Base-by-base conservation (phyloP, 1,284 basidiomycete species). In the Peniophora sp. region DNA sequence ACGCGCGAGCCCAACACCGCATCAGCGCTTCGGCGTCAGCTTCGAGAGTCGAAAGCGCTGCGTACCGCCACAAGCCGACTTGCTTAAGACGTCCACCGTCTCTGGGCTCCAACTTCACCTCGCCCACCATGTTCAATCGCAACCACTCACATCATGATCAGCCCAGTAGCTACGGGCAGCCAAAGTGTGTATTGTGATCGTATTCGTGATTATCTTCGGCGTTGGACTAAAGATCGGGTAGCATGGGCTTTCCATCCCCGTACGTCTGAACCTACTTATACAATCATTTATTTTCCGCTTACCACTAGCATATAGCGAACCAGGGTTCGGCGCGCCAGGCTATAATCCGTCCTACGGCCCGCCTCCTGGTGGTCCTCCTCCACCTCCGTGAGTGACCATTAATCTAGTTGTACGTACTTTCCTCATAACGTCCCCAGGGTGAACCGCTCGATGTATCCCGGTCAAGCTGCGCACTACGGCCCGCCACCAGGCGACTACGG, bases 321-420 rank as follows among this genome's bases (percentile, higher is more conserved):
- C 56, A 15, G 60, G 35, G 32, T 47, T 53, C 36, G 43, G 60
- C 48, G 54, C 53, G 12, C 56, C 61, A 24, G 59, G 55, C 1
- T 63, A 62, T 48, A 47, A 52, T 42, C 54, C 57, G 18, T 57
- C 54, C 17, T 62, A 62, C 49, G 60, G 53, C 14, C 60, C 60
- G 17, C 67, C 65, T 22, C 62, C 60, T 24, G 61, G 62, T 39
- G 54, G 58, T 34, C 55, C 61, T 12, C 27, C 27, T 12, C 27
- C 27, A 32, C 27, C 27, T 5, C 27, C 27, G 27, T 32, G 27
- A 32, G 27, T 23, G 15, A 32, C 15, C 11, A 11, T 23, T 15
- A 8, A 9, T 43, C 41, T 3, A 41, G 27, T 18, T 47, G 15
- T 39, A 47, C 46, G 3, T 35, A 42, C 15, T 42, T 42, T 23